phyloP scores from a whole-genome alignment of 306 rosid species.

The Arachis hypogaea region DNA sequence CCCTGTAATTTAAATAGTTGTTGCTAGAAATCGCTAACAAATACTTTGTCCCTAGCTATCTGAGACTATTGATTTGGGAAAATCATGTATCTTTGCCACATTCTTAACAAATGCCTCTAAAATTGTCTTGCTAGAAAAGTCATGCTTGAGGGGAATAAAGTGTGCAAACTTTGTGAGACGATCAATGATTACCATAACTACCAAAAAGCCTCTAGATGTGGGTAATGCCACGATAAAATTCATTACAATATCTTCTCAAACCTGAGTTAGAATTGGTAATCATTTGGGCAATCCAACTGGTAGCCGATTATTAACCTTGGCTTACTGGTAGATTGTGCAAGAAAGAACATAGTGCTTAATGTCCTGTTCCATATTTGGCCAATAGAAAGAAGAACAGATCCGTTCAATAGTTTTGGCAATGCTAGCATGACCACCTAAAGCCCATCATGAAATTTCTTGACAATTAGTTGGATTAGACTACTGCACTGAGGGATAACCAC shows the following conservation, averaged over 20 bases:
- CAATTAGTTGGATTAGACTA: too few relatives aligned
- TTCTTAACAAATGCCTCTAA: too few relatives aligned
- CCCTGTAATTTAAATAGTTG: too few relatives aligned
- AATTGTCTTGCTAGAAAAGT: too few relatives aligned
- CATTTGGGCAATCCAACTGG: too few relatives aligned
- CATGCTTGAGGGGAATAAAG: too few relatives aligned
- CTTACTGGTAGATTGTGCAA: neutral
- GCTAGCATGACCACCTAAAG: neutral
- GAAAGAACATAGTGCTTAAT: neutral
- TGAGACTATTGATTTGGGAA: too few relatives aligned
- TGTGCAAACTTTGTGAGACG: too few relatives aligned
- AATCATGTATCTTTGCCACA: too few relatives aligned
- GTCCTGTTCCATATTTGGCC: neutral
- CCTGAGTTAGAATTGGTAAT: neutral
- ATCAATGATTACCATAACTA: neutral
- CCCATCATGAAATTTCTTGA: neutral
- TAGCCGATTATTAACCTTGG: neutral
- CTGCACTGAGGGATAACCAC: neutral
- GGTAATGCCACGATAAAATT: neutral
- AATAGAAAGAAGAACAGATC: neutral
- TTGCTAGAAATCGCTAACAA: too few relatives aligned
- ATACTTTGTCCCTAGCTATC: too few relatives aligned
- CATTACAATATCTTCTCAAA: neutral
- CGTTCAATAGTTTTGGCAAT: neutral
- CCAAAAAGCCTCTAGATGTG: neutral